These are phyloP conservation scores for Thozetella sp. DNA, from an alignment of 495 filamentous ascomycete genomes.

Conservation along the genomic window DNA sequence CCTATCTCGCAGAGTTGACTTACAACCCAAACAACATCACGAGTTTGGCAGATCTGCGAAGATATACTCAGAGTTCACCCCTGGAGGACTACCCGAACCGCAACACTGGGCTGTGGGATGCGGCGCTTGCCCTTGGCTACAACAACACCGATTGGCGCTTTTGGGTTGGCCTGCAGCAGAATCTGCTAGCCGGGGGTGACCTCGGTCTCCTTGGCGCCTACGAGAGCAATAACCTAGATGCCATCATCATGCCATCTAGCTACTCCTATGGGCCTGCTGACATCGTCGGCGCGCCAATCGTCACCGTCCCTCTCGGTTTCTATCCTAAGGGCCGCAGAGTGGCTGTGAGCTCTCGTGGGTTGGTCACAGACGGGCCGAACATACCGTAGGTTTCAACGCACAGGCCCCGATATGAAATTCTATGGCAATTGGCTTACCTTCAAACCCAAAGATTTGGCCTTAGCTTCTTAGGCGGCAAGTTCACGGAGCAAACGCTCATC, in stretches of 20 bases:
- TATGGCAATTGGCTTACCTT: too few species aligned
- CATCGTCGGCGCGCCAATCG: conserved; percentile 32
- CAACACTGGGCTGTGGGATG: conserved; percentile 31
- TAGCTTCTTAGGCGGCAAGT: conserved; percentile 56
- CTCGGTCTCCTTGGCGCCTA: conserved; percentile 2
- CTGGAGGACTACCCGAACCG: conserved; percentile 23
- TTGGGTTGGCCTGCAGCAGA: conserved; percentile 42
- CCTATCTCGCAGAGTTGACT: conserved; percentile 41
- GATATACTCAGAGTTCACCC: conserved; percentile 22
- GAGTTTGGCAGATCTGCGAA: conserved; percentile 19
- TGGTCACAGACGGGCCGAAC: too few species aligned
- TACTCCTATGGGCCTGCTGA: conserved; percentile 15
- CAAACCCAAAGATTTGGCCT: too few species aligned
- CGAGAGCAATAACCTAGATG: neutral
- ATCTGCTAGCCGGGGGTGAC: neutral
- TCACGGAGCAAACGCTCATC: conserved; percentile 54
- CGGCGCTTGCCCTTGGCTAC: conserved; percentile 20
- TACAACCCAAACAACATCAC: conserved; percentile 44
- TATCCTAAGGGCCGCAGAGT: too few species aligned
- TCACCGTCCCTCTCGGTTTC: conserved; percentile 45
- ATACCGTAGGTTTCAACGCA: too few species aligned
- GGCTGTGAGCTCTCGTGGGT: too few species aligned
- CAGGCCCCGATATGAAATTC: too few species aligned
- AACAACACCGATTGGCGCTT: conserved; percentile 44
- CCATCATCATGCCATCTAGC: neutral